Percentiles rank a stretch among this genome's conserved stretches.
phyloP scores from a whole-genome alignment of 2,329 filamentous ascomycete genomes.

The Penicillium occitanis region DNA sequence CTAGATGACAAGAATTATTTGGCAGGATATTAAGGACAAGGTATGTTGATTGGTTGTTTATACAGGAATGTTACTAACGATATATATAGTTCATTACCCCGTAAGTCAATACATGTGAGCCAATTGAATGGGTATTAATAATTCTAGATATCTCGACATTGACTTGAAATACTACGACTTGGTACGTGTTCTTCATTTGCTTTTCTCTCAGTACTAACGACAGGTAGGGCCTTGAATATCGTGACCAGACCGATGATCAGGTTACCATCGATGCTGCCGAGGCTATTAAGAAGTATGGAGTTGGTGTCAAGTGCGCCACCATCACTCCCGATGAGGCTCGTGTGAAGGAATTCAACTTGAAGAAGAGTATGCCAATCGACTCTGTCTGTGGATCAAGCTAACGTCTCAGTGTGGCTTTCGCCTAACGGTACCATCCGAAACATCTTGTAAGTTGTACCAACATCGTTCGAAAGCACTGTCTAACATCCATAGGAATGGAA shows the following conservation, averaged over 20 bases:
- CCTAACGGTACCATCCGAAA: constrained; percentile 86
- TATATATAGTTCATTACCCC: constrained; percentile 74
- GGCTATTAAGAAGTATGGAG: constrained; percentile 98
- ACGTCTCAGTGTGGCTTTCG: constrained; percentile 81
- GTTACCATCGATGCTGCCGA: constrained; percentile 93
- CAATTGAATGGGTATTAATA: neutral
- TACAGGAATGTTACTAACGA: neutral
- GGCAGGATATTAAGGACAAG: constrained; percentile 98
- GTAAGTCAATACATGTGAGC: constrained; percentile 35
- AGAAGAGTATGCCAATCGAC: constrained; percentile 72
- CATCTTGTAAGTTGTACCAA: constrained; percentile 49
- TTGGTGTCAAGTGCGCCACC: constrained; percentile 98
- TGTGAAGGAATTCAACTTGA: constrained; percentile 97
- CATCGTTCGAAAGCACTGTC: neutral
- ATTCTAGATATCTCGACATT: constrained; percentile 77
- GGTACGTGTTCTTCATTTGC: constrained; percentile 34
- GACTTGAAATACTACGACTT: constrained; percentile 98
- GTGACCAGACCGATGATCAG: constrained; percentile 93
- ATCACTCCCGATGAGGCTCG: constrained; percentile 97
- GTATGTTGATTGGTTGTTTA: constrained; percentile 36
- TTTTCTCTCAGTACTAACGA: neutral
- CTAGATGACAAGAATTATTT: constrained; percentile 98
- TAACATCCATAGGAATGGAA: constrained; percentile 64
- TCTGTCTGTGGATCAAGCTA: neutral
- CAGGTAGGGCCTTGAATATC: constrained; percentile 74